Conservation (phyloP, 768 basidiomycete genomes). For the Lactifluus echinatus region DNA sequence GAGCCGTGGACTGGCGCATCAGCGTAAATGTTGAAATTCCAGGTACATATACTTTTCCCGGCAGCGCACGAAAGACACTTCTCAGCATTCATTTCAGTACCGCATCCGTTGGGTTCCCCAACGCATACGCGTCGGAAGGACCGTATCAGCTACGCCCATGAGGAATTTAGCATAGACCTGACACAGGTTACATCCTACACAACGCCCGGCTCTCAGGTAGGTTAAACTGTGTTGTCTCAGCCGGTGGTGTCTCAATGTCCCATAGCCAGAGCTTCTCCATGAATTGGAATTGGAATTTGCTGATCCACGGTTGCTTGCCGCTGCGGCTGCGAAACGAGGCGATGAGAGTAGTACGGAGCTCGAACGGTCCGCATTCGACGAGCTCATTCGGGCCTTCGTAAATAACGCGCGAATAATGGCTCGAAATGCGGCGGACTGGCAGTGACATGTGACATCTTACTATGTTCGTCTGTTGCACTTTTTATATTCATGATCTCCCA, state of each 20-base stretch:
- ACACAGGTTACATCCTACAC: conserved; percentile 74
- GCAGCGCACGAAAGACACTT: background rate
- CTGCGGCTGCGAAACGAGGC: conserved; percentile 59
- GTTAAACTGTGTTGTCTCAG: conserved; percentile 21
- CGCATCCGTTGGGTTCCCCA: conserved; percentile 56
- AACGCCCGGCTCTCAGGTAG: conserved; percentile 42
- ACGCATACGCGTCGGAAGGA: conserved; percentile 71
- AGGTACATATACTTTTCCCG: conserved; percentile 38
- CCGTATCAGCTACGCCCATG: conserved; percentile 87
- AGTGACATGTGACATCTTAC: conserved; percentile 23
- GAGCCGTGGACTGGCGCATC: conserved; percentile 83
- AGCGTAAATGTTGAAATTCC: conserved; percentile 90
- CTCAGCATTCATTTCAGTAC: conserved; percentile 33
- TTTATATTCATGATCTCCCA: background rate
- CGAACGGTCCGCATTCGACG: conserved; percentile 76
- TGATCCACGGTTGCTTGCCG: conserved; percentile 59
- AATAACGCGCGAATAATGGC: conserved; percentile 88
- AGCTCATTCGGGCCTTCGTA: conserved; percentile 85
- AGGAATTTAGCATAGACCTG: conserved; percentile 87
- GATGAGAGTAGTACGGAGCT: conserved; percentile 50
- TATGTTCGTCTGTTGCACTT: background rate
- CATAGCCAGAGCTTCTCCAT: conserved; percentile 55
- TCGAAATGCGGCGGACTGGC: conserved; percentile 58
- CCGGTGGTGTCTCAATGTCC: background rate
- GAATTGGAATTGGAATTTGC: conserved; percentile 89